phyloP scores from a whole-genome alignment of 23 red algal genomes.

The Agarophyton chilense region DNA sequence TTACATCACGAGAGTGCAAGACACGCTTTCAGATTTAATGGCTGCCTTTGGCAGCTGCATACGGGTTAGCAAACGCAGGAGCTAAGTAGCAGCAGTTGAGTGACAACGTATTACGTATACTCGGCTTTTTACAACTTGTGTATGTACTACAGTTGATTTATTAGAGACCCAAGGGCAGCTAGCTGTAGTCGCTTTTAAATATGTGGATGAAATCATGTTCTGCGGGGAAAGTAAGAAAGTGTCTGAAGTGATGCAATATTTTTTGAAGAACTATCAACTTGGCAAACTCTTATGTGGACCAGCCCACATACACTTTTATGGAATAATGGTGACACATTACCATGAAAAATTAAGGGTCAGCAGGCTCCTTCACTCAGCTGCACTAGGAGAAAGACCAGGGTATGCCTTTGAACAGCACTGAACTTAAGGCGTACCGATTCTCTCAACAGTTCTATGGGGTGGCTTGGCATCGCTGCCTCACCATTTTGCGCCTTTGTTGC shows the following conservation, averaged over 20 bases:
- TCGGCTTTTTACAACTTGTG: slow-evolving; percentile 25
- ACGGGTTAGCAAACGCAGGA: slow-evolving; percentile 43
- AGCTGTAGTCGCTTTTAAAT: background rate
- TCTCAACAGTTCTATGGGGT: background rate
- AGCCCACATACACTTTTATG: background rate
- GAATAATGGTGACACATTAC: background rate
- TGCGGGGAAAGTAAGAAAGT: background rate
- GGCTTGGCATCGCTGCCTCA: background rate
- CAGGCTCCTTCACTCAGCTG: too few relatives aligned
- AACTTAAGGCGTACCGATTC: background rate
- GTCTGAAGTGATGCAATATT: background rate
- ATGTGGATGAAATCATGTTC: slow-evolving; percentile 54
- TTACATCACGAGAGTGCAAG: slow-evolving; percentile 37
- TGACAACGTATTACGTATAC: background rate
- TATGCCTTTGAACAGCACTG: background rate
- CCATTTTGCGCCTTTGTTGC: background rate
- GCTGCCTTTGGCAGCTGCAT: slow-evolving; percentile 39
- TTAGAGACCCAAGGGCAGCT: background rate
- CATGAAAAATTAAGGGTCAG: background rate
- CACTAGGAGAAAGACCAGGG: background rate
- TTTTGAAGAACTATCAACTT: background rate
- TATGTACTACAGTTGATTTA: slow-evolving; percentile 57
- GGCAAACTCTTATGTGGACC: slow-evolving; percentile 19
- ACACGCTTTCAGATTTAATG: background rate
- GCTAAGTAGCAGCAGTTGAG: slow-evolving; percentile 44